Percentiles rank a stretch among this genome's conserved stretches.
Conservation (phyloP, 305 asterid genomes). For the Solanum hybrid region DNA sequence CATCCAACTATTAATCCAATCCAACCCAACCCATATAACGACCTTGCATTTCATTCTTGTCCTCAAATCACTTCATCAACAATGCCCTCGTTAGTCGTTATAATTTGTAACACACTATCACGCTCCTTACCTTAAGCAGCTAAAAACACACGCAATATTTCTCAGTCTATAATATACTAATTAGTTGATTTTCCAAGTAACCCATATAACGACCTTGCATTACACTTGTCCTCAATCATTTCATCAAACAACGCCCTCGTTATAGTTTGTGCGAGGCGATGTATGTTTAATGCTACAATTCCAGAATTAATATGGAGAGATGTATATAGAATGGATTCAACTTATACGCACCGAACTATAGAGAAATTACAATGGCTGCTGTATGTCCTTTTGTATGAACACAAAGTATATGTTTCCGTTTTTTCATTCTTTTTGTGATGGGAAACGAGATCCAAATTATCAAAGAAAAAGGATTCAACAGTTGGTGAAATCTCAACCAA, state of each 20-base stretch:
- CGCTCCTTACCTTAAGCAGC: not conserved
- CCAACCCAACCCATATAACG: not conserved
- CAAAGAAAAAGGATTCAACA: not conserved
- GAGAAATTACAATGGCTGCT: not conserved
- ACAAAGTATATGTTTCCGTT: not conserved
- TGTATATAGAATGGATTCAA: not conserved
- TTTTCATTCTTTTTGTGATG: not conserved
- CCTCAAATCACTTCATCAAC: not conserved
- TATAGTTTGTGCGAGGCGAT: not conserved
- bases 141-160: not conserved
- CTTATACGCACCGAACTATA: not conserved
- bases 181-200: not conserved
- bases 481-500: not conserved
- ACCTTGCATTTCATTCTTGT: not conserved
- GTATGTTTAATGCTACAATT: not conserved
- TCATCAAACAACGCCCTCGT: not conserved
- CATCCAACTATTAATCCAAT: not conserved
- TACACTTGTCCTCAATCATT: not conserved
- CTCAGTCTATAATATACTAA: not conserved
- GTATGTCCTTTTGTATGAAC: not conserved
- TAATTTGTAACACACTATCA: not conserved
- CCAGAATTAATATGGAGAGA: not conserved
- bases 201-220: not conserved
- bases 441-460: not conserved
- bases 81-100: not conserved